Conservation (phyloP, 805 yeast species). For the Maudiozyma barnettii region DNA sequence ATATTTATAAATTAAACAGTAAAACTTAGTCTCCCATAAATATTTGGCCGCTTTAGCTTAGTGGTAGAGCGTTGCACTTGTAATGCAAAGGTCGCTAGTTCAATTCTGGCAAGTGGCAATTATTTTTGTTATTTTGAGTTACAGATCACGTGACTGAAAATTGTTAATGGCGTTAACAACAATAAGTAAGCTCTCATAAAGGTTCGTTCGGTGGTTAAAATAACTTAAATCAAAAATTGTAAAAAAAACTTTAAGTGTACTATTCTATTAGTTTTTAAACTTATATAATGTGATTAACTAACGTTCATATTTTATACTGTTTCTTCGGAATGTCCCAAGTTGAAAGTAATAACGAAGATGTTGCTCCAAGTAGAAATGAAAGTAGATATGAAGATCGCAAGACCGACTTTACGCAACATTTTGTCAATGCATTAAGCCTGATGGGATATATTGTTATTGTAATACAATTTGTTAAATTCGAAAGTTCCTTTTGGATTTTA, state of each 20-base stretch:
- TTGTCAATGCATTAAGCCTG: constrained; percentile 13
- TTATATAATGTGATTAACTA: too few species aligned
- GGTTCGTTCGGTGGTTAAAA: too few species aligned
- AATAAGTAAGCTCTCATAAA: too few species aligned
- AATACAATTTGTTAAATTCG: constrained; percentile 22
- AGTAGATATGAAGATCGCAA: constrained; percentile 17
- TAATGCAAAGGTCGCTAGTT: constrained; percentile 96
- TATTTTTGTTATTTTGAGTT: constrained; percentile 13
- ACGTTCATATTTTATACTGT: too few species aligned
- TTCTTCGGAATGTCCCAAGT: background rate
- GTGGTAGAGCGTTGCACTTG: constrained; percentile 99
- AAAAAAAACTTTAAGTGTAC: too few species aligned
- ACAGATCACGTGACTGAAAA: background rate
- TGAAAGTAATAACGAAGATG: background rate
- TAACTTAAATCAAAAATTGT: too few species aligned
- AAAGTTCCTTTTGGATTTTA: constrained; percentile 21
- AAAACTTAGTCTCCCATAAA: background rate
- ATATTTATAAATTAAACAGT: background rate
- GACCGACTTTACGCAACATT: constrained; percentile 16
- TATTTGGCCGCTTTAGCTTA: constrained; percentile 83
- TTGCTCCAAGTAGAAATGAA: constrained; percentile 1
- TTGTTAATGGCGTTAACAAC: too few species aligned
- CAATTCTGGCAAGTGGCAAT: constrained; percentile 80
- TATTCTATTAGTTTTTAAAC: too few species aligned
- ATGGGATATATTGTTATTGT: constrained; percentile 20